Percentiles rank a stretch among this genome's conserved stretches.
Conservation (phyloP, 805 yeast species). For the Grigorovia humatica region DNA sequence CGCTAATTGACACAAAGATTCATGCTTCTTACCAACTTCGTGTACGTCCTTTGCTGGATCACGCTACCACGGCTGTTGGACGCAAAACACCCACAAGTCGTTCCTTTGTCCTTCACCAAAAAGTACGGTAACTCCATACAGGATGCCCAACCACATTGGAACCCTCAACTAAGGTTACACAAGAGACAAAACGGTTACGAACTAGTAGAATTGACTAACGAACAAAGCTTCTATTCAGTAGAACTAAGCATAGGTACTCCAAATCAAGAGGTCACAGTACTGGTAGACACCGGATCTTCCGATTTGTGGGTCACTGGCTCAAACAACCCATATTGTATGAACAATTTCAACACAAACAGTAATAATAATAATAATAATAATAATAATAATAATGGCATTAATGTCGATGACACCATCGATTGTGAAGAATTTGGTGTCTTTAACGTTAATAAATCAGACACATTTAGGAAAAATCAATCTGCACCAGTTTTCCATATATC, state of each 20-base stretch:
- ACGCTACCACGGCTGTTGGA: neutral
- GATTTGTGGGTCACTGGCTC: conserved; percentile 45
- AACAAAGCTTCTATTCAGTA: conserved; percentile 34
- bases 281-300: conserved; percentile 62
- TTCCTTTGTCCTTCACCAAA: conserved; percentile 13
- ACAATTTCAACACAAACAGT: neutral
- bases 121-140: conserved; percentile 12
- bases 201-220: conserved; percentile 25
- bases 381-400: too few relatives aligned
- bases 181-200: conserved; percentile 9
- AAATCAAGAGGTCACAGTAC: conserved; percentile 32
- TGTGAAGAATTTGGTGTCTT: conserved; percentile 35
- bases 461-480: conserved; percentile 27
- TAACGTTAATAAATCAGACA: conserved; percentile 23
- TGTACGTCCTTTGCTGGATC: neutral
- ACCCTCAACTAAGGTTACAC: conserved; percentile 5
- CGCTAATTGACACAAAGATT: too few relatives aligned
- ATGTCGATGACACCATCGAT: conserved; percentile 7
- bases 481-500: conserved; percentile 31
- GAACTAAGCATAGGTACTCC: conserved; percentile 35
- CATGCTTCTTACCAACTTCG: neutral
- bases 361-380: too few relatives aligned
- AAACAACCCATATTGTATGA: conserved; percentile 21
- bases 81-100: neutral
- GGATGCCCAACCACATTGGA: neutral